A percentile compares a stretch with the other conserved stretches of the same genome.
Evolutionary conservation across 352 stramenopile genomes (phyloP).

Genomic region (Pythium pyrilobum): DNA sequence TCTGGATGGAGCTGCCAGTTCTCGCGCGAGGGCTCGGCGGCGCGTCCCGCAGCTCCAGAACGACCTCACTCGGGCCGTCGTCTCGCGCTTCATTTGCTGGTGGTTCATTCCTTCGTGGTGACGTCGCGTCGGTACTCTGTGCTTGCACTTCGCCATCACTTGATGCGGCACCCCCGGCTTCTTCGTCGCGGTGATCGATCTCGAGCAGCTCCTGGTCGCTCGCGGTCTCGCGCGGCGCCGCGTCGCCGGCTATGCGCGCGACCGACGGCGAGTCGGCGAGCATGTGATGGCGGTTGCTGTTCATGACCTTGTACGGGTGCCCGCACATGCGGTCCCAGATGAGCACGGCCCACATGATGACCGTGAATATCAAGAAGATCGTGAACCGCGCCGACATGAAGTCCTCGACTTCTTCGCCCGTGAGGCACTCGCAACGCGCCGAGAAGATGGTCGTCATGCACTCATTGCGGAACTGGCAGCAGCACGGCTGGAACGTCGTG

Average conservation of each 20-base stretch:
- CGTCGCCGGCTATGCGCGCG: conserved; percentile 12
- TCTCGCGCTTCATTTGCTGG: neutral
- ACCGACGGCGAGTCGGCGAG: conserved; percentile 51
- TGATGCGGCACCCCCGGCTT: conserved; percentile 3
- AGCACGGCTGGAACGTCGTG: conserved; percentile 64
- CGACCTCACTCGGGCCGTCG: neutral
- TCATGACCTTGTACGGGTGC: conserved; percentile 72
- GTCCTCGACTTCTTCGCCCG: conserved; percentile 46
- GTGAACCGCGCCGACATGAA: conserved; percentile 70
- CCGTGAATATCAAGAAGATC: conserved; percentile 58
- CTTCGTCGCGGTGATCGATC: conserved; percentile 11
- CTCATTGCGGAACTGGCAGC: conserved; percentile 67
- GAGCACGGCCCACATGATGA: conserved; percentile 50
- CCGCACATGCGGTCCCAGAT: conserved; percentile 75
- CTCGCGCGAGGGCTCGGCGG: neutral
- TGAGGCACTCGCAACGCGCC: conserved; percentile 53
- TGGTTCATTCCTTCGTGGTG: neutral
- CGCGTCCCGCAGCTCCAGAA: conserved; percentile 3
- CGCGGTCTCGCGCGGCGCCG: conserved; percentile 16
- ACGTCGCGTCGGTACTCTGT: neutral
- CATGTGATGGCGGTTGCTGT: conserved; percentile 61
- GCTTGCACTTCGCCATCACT: neutral
- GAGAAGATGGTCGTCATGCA: conserved; percentile 60
- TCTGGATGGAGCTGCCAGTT: neutral
- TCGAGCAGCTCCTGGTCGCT: conserved; percentile 23